phyloP scores from a whole-genome alignment of 2,329 filamentous ascomycete species.

The Talaromyces sp. region DNA sequence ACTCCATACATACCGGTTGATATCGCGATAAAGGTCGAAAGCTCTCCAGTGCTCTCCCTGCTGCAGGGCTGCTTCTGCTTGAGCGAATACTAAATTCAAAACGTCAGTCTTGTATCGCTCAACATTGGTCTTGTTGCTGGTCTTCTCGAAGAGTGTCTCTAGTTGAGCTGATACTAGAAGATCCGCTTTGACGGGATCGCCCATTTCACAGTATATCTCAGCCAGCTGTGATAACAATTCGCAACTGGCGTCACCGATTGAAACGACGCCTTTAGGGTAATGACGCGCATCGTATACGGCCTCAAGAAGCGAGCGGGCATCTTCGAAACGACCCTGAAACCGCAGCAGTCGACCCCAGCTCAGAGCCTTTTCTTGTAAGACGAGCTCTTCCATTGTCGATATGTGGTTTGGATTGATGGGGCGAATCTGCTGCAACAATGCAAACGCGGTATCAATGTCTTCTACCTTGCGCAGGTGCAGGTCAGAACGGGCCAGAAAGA shows the following conservation, averaged over 20 bases:
- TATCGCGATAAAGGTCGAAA: conserved; percentile 2
- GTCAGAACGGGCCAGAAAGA: not conserved
- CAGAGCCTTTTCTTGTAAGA: conserved; percentile 10
- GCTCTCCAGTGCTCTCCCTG: conserved; percentile 15
- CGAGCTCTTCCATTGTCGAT: conserved; percentile 14
- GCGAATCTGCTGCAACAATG: not conserved
- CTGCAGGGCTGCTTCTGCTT: conserved; percentile 11
- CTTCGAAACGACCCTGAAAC: conserved; percentile 12
- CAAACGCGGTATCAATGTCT: conserved; percentile 3
- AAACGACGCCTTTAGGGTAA: conserved; percentile 8
- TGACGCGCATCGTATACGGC: conserved; percentile 4
- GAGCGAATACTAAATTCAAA: not conserved
- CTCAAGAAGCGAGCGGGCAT: conserved; percentile 8
- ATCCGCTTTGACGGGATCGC: not conserved
- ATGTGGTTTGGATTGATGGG: conserved; percentile 1
- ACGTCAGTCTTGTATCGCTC: not conserved
- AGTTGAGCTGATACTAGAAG: conserved; percentile 3
- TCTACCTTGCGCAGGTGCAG: not conserved
- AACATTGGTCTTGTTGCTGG: not conserved
- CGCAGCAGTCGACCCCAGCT: conserved; percentile 3
- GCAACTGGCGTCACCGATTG: not conserved
- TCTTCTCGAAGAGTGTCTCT: not conserved
- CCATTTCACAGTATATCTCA: conserved; percentile 9
- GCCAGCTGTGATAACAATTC: conserved; percentile 11
- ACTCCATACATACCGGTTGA: not conserved